Evolutionary conservation across 176 grass and related monocot species (phyloP), one percentile per base, ranked within the genome.

Genomic region (Metroxylon sagu): DNA sequence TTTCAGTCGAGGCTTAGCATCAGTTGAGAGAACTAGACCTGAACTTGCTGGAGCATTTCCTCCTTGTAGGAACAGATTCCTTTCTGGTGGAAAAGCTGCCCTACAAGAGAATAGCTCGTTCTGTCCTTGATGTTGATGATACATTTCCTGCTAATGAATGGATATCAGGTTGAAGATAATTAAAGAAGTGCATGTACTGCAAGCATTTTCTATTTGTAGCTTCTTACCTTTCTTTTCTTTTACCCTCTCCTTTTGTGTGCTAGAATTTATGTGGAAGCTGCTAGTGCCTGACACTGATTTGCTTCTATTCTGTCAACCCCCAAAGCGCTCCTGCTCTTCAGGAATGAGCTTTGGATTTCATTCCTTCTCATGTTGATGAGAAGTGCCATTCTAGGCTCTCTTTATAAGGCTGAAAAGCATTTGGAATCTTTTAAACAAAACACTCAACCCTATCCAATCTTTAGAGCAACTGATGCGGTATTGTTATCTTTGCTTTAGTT

Each of bases 1-100:
- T 81, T 99, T 99, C 19, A 99, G 64, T 73, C 94, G 82, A 70
- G 94, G 94, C 76, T 99, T 99, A 10, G 84, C 94, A 30, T 99
- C 88, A 19, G 94, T 99, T 6, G 88, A 99, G 61, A 99, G 94
- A 81, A 99, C 85, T 54, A 99, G 74, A 26, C 88, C 85, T 54
- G 88, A 89, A 70, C 93, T 85, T 74, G 79, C 94, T 76, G 86
- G 77, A 3, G 65, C 57, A 81, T 77, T 86, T 75, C 78, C 79
- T 59, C 84, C 82, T 52, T 73, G 81, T 65, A 88, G 67, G 88
- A 93, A 97, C 71, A 92, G 50, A 80, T 88, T 84, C 51, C 82
- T 75, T 28, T 91, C 85, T 81, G 78, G 81, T 51, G 84, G 72
- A 81, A 81, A 89, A 12, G 76, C 56, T 57, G 82, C 67, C 56